These are phyloP conservation scores for Taiozyma sp. DNA, from an alignment of 1,139 yeast genomes.

Conservation along the genomic window DNA sequence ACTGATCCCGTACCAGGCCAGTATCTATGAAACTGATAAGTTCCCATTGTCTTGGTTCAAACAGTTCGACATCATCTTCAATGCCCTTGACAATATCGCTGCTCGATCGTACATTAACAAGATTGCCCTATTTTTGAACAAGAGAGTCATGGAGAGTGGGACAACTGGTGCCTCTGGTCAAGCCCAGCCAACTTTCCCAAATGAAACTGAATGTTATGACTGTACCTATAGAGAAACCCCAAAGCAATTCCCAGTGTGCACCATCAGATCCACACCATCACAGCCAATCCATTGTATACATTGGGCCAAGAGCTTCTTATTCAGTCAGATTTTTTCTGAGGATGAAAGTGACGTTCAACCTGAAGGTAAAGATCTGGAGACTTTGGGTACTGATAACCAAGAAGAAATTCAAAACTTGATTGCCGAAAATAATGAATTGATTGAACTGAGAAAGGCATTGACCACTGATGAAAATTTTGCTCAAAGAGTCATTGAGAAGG, in stretches of 20 bases:
- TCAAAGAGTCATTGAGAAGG: conserved; percentile 45
- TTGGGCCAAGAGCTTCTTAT: conserved; percentile 94
- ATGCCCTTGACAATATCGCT: conserved; percentile 90
- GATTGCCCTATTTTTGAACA: conserved; percentile 67
- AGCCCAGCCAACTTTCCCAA: conserved; percentile 85
- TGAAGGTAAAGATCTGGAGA: conserved; percentile 30
- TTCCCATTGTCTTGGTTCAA: conserved; percentile 83
- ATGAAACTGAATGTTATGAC: conserved; percentile 86
- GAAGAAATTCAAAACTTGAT: conserved; percentile 66
- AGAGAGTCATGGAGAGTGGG: conserved; percentile 88
- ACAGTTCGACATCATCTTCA: conserved; percentile 74
- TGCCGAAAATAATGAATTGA: conserved; percentile 73
- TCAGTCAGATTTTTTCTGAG: conserved; percentile 74
- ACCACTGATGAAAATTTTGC: conserved; percentile 27
- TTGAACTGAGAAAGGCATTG: conserved; percentile 52
- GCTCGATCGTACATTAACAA: conserved; percentile 89
- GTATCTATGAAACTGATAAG: conserved; percentile 69
- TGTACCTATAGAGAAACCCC: conserved; percentile 87
- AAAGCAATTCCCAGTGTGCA: conserved; percentile 91
- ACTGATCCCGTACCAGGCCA: conserved; percentile 79
- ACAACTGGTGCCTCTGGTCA: conserved; percentile 95
- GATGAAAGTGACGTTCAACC: conserved; percentile 28
- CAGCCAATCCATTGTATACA: conserved; percentile 95
- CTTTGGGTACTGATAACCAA: conserved; percentile 55
- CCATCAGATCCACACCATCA: conserved; percentile 94